phyloP scores from a whole-genome alignment of 1,284 basidiomycete genomes.

The Malassezia furfur region DNA sequence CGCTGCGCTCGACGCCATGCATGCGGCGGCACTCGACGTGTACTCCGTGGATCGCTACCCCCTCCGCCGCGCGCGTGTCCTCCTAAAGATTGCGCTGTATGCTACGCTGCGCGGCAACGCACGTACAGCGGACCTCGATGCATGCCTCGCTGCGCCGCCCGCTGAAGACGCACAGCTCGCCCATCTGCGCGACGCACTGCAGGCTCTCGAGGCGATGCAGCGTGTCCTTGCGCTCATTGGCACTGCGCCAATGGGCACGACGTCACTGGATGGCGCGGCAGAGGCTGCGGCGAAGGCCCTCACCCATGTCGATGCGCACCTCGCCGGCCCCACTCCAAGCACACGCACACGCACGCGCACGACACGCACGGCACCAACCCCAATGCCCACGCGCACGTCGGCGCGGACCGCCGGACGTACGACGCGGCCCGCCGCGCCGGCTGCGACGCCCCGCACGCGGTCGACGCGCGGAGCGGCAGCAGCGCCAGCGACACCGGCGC shows the following conservation, averaged over 20 bases:
- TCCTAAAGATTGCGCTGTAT: not conserved
- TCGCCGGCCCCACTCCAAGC: too few relatives aligned
- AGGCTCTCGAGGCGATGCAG: not conserved
- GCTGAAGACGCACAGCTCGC: not conserved
- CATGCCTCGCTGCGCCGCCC: not conserved
- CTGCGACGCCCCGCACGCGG: too few relatives aligned
- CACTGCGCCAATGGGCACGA: not conserved
- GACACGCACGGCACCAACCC: too few relatives aligned
- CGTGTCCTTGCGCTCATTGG: not conserved
- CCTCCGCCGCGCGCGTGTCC: slow-evolving; percentile 22
- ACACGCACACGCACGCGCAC: too few relatives aligned
- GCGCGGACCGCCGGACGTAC: too few relatives aligned
- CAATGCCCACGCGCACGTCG: too few relatives aligned
- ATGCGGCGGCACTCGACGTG: slow-evolving; percentile 14
- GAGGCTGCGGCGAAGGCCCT: too few relatives aligned
- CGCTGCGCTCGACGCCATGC: slow-evolving; percentile 15
- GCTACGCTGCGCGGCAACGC: not conserved
- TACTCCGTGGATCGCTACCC: slow-evolving; percentile 19
- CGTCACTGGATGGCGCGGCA: not conserved
- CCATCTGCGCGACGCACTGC: not conserved
- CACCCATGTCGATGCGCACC: too few relatives aligned
- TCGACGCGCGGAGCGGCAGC: too few relatives aligned
- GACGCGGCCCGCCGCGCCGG: too few relatives aligned
- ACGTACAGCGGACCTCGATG: not conserved
- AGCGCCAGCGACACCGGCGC: too few relatives aligned